Percentiles rank a stretch among this genome's conserved stretches.
phyloP scores from a whole-genome alignment of 305 asterid species.

The Fraxinus velutina region DNA sequence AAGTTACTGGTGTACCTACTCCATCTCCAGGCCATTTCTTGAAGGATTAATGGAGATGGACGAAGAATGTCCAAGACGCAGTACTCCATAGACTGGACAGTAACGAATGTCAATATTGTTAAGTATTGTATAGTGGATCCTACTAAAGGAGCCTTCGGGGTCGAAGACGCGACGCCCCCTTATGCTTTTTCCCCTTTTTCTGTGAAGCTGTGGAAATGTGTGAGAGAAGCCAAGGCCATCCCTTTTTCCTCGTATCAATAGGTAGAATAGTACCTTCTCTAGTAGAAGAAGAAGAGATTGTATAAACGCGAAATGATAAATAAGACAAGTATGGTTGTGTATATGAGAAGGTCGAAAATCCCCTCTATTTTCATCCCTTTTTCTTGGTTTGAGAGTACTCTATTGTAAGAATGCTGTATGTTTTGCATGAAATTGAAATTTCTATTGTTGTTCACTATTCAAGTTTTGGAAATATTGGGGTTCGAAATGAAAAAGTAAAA shows the following conservation, averaged over 20 bases:
- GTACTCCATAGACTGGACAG: not conserved
- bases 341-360: not conserved
- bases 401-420: not conserved
- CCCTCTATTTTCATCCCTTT: not conserved
- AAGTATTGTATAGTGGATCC: not conserved
- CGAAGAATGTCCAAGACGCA: not conserved
- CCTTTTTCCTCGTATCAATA: not conserved
- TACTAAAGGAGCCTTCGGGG: not conserved
- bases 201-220: not conserved
- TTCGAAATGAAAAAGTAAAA: not conserved
- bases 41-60: not conserved
- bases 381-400: not conserved
- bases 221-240: not conserved
- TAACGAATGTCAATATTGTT: not conserved
- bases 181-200: not conserved
- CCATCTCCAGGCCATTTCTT: not conserved
- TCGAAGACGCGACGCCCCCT: not conserved
- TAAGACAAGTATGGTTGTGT: not conserved
- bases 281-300: not conserved
- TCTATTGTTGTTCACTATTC: not conserved
- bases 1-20: not conserved
- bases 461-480: not conserved
- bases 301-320: not conserved
- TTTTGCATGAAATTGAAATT: not conserved
- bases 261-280: not conserved